A percentile compares a stretch with the other conserved stretches of the same genome.
These are phyloP conservation scores for Rubus parviflorus DNA, from an alignment of 306 rosid species.

Conservation along the genomic window DNA sequence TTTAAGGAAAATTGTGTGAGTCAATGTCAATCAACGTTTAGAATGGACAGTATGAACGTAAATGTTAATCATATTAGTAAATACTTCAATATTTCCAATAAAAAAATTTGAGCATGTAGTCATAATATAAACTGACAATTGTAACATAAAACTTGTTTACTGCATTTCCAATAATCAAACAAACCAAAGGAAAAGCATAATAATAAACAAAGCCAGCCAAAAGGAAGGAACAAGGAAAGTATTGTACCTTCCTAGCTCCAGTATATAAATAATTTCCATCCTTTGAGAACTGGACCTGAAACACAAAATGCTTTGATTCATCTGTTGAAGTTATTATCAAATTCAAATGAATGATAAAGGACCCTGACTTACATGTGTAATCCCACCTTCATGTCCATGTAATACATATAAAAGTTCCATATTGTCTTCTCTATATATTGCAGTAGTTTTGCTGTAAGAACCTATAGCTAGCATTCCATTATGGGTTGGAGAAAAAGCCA, in stretches of 20 bases:
- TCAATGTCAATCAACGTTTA: constrained; percentile 18
- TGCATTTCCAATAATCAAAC: background rate
- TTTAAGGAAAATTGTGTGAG: constrained; percentile 40
- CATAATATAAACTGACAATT: background rate
- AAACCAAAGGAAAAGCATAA: background rate
- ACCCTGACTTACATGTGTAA: constrained; percentile 83
- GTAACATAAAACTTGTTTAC: background rate
- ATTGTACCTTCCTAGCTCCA: constrained; percentile 86
- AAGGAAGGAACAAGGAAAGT: constrained; percentile 14
- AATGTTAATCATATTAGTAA: constrained; percentile 5
- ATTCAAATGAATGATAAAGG: constrained; percentile 26
- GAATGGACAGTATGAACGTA: constrained; percentile 14
- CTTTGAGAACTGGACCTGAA: constrained; percentile 87
- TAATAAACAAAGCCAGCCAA: background rate
- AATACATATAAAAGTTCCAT: constrained; percentile 83
- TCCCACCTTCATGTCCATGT: constrained; percentile 98
- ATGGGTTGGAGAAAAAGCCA: constrained; percentile 84
- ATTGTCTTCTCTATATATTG: constrained; percentile 84
- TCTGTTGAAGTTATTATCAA: constrained; percentile 22
- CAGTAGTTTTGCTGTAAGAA: constrained; percentile 85
- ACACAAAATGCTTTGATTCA: constrained; percentile 23
- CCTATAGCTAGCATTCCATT: constrained; percentile 88
- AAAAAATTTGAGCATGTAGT: no score
- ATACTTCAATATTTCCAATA: background rate
- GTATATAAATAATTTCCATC: constrained; percentile 94